phyloP scores from a whole-genome alignment of 2,329 filamentous ascomycete species.

The Pseudodiploospora longispora region DNA sequence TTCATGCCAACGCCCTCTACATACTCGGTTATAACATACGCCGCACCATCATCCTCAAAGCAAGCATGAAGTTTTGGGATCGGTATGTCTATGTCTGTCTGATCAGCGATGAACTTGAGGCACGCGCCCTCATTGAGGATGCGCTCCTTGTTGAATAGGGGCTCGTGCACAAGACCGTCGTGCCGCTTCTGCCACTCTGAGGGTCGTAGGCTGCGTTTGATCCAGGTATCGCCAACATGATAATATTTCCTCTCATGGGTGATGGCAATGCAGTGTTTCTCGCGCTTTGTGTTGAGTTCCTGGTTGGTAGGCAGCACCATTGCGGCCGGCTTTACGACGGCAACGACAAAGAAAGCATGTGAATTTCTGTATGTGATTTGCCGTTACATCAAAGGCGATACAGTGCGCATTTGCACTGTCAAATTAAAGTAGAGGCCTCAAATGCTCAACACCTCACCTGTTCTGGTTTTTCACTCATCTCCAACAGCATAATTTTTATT shows the following conservation, averaged over 20 bases:
- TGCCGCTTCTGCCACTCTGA: constrained; percentile 10
- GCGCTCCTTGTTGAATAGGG: constrained; percentile 9
- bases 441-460: too few species aligned
- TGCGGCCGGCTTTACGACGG: background rate
- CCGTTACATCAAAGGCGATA: too few species aligned
- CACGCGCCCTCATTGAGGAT: constrained; percentile 12
- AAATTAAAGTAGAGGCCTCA: too few species aligned
- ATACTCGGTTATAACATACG: constrained; percentile 11
- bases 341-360: too few species aligned
- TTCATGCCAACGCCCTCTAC: constrained; percentile 10
- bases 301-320: constrained; percentile 8
- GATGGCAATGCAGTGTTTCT: constrained; percentile 4
- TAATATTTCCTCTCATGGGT: constrained; percentile 10
- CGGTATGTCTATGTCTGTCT: constrained; percentile 13
- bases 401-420: too few species aligned
- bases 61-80: constrained; percentile 12
- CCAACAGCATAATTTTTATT: too few species aligned
- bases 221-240: constrained; percentile 2
- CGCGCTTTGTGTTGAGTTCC: constrained; percentile 6
- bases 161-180: constrained; percentile 5
- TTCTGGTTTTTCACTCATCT: too few species aligned
- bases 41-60: constrained; percentile 12
- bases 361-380: too few species aligned
- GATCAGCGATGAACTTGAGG: constrained; percentile 10
- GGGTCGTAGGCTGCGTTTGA: constrained; percentile 11